Conservation (phyloP, 1,139 yeast genomes). For the Pichia sp. region DNA sequence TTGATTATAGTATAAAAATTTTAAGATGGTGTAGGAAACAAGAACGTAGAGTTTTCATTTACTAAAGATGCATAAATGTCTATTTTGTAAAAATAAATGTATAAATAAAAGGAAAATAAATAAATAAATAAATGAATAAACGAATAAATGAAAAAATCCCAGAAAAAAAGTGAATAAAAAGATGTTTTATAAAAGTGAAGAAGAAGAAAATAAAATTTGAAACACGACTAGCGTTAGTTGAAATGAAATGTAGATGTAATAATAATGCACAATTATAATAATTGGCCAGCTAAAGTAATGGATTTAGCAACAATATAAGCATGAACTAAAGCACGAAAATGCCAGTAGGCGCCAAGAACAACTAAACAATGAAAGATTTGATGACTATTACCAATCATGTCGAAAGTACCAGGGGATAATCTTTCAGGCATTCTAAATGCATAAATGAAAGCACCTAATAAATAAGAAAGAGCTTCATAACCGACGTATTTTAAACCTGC, state of each 20-base stretch:
- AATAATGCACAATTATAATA: neutral
- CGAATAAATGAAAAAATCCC: neutral
- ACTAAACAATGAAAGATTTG: conserved; percentile 83
- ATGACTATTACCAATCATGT: conserved; percentile 77
- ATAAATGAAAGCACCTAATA: conserved; percentile 71
- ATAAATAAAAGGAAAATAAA: neutral
- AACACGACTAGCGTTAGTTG: conserved; percentile 1
- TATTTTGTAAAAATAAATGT: conserved; percentile 1
- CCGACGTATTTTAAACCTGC: conserved; percentile 57
- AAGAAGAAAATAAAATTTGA: neutral
- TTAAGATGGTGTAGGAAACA: conserved; percentile 53
- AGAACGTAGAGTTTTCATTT: conserved; percentile 53
- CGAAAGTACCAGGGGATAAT: conserved; percentile 59
- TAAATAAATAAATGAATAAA: neutral
- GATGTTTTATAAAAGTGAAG: neutral
- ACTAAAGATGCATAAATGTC: conserved; percentile 29
- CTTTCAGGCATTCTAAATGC: conserved; percentile 79
- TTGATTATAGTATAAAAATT: conserved; percentile 47
- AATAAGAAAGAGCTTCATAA: conserved; percentile 67
- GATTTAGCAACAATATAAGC: conserved; percentile 51
- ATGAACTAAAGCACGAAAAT: conserved; percentile 58
- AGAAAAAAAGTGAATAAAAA: neutral
- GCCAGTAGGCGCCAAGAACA: conserved; percentile 74
- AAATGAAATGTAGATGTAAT: neutral
- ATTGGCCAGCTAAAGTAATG: conserved; percentile 15